Conservation (phyloP, 2,329 filamentous ascomycete species). For the Aspergillus sclerotialis region DNA sequence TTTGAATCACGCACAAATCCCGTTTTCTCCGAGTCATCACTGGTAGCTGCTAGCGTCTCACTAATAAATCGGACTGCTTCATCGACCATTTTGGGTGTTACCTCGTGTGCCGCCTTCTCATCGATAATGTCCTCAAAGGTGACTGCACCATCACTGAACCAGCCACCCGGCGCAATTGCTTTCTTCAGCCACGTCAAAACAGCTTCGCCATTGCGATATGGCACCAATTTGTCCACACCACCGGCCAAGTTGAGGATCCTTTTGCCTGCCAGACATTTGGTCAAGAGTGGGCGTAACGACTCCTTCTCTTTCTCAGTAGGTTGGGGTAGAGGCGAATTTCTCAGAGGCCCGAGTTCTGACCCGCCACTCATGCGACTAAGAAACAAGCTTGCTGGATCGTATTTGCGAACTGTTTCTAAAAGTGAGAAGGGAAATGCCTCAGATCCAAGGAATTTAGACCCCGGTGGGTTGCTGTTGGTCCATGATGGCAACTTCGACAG, state of each 20-base stretch:
- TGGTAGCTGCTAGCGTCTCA: slow-evolving; percentile 28
- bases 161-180: slow-evolving; percentile 32
- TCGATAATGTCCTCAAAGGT: slow-evolving; percentile 53
- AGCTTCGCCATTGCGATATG: slow-evolving; percentile 49
- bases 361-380: slow-evolving; percentile 45
- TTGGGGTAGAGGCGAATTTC: slow-evolving; percentile 25
- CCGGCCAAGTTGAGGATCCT: slow-evolving; percentile 49
- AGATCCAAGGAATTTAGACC: slow-evolving; percentile 65
- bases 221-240: slow-evolving; percentile 54
- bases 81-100: slow-evolving; percentile 49
- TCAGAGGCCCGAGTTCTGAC: slow-evolving; percentile 16
- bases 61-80: slow-evolving; percentile 50
- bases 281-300: slow-evolving; percentile 37
- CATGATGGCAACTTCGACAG: slow-evolving; percentile 60
- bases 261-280: slow-evolving; percentile 42
- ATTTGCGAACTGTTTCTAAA: slow-evolving; percentile 53
- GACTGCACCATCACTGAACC: slow-evolving; percentile 45
- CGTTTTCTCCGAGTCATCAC: slow-evolving; percentile 12
- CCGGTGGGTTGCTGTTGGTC: slow-evolving; percentile 48
- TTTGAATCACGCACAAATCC: slow-evolving; percentile 30
- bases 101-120: slow-evolving; percentile 52
- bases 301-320: slow-evolving; percentile 38
- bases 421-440: slow-evolving; percentile 67
- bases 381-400: slow-evolving; percentile 70
- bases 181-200: slow-evolving; percentile 53